Evolutionary conservation across 2,329 filamentous ascomycete genomes (phyloP).

Genomic region (Trichophyton rubrum): DNA sequence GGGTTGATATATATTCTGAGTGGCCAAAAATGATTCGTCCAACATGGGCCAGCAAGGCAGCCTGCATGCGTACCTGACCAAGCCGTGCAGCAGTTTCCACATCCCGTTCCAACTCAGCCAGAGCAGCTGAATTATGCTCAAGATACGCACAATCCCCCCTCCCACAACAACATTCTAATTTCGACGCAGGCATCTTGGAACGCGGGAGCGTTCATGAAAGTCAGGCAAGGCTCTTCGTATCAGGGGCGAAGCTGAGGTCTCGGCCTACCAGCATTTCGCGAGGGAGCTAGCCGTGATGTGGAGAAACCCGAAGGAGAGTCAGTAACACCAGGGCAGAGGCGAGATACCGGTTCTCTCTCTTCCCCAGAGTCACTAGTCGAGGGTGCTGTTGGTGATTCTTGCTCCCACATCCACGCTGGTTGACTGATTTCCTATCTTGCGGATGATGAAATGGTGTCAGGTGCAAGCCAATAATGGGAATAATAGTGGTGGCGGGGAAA

Average conservation of each 20-base stretch:
- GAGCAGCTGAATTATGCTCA: conserved; percentile 62
- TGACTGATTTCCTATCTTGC: no score
- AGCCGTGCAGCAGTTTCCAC: conserved; percentile 74
- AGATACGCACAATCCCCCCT: conserved; percentile 66
- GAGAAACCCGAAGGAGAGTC: background rate
- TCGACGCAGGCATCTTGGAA: conserved; percentile 6
- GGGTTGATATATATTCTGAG: background rate
- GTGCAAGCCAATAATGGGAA: background rate
- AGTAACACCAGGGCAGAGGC: background rate
- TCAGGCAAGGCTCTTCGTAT: background rate
- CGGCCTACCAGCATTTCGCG: background rate
- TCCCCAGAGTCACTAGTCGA: background rate
- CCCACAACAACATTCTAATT: conserved; percentile 67
- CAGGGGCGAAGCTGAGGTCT: background rate
- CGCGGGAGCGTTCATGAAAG: background rate
- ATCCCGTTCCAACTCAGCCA: conserved; percentile 76
- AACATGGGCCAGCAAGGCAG: background rate
- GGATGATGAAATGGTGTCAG: background rate
- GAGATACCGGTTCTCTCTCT: background rate
- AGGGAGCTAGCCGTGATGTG: background rate
- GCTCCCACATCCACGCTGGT: background rate
- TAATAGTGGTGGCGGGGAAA: background rate
- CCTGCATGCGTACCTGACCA: conserved; percentile 58
- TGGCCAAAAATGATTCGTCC: conserved; percentile 5
- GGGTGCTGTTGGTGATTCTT: background rate